These are phyloP conservation scores for Protostelium mycophagum DNA, from an alignment of 78 protist species.

Conservation along the genomic window DNA sequence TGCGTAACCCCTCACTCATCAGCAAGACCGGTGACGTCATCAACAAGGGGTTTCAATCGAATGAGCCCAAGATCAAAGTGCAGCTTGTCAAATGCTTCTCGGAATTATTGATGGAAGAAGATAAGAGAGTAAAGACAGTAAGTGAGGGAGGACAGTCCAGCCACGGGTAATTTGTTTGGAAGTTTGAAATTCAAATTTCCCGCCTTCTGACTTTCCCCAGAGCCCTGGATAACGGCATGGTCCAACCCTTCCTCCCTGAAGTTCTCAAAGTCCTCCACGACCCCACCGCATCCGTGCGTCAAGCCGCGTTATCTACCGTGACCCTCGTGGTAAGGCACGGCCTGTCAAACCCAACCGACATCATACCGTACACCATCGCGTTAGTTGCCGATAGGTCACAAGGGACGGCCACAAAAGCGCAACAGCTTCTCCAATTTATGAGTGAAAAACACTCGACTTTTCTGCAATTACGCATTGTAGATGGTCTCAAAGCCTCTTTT, in stretches of 20 bases:
- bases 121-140: not conserved
- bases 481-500: not conserved
- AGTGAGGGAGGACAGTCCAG: not conserved
- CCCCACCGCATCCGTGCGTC: not conserved
- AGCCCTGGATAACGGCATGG: not conserved
- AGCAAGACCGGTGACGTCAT: not conserved
- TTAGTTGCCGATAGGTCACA: not conserved
- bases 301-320: not conserved
- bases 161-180: not conserved
- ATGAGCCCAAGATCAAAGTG: not conserved
- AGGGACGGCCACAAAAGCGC: not conserved
- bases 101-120: not conserved
- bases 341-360: not conserved
- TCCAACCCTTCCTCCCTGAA: not conserved
- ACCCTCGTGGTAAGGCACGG: not conserved
- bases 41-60: not conserved
- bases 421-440: not conserved
- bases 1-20: not conserved
- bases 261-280: not conserved
- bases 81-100: not conserved
- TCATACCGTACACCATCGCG: not conserved
- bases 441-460: not conserved
- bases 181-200: not conserved
- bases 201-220: not conserved
- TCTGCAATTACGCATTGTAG: not conserved